phyloP scores from a whole-genome alignment of 768 basidiomycete species.

The Termitomyces heimii region DNA sequence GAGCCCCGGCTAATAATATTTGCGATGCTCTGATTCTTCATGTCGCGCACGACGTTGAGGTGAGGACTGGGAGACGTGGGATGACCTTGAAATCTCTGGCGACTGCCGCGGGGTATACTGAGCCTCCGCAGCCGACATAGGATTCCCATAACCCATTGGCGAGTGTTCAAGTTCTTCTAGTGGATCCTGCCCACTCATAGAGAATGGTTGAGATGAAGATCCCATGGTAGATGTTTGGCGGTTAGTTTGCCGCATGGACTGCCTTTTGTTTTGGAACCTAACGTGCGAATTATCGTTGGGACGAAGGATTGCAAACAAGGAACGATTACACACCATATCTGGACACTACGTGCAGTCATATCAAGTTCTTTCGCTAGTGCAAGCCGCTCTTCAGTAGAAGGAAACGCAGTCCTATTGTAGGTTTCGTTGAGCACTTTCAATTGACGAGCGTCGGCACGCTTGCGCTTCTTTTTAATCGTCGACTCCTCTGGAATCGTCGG shows the following conservation, averaged over 20 bases:
- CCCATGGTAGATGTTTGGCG: conserved; percentile 51
- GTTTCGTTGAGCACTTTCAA: conserved; percentile 77
- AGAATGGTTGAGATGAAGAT: conserved; percentile 42
- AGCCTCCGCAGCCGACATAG: conserved; percentile 26
- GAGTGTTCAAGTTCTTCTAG: conserved; percentile 33
- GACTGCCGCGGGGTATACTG: conserved; percentile 34
- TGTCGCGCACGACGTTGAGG: conserved; percentile 40
- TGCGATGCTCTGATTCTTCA: conserved; percentile 40
- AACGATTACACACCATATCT: conserved; percentile 61
- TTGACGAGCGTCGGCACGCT: conserved; percentile 77
- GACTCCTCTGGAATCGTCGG: conserved; percentile 52
- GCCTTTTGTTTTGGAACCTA: conserved; percentile 87
- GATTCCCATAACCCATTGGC: conserved; percentile 25
- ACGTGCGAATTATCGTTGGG: conserved; percentile 17
- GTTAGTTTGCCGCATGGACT: conserved; percentile 75
- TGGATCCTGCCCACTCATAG: conserved; percentile 31
- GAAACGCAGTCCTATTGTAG: conserved; percentile 78
- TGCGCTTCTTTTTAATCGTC: conserved; percentile 84
- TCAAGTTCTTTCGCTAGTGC: conserved; percentile 70
- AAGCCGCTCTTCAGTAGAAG: conserved; percentile 81
- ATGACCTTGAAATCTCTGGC: conserved; percentile 30
- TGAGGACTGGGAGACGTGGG: conserved; percentile 27
- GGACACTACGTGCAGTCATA: conserved; percentile 82
- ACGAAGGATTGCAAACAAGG: conserved; percentile 10
- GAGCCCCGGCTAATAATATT: conserved; percentile 31